These are phyloP conservation scores for Coelastrella sp. DNA, from an alignment of 139 green algal species.

Conservation along the genomic window DNA sequence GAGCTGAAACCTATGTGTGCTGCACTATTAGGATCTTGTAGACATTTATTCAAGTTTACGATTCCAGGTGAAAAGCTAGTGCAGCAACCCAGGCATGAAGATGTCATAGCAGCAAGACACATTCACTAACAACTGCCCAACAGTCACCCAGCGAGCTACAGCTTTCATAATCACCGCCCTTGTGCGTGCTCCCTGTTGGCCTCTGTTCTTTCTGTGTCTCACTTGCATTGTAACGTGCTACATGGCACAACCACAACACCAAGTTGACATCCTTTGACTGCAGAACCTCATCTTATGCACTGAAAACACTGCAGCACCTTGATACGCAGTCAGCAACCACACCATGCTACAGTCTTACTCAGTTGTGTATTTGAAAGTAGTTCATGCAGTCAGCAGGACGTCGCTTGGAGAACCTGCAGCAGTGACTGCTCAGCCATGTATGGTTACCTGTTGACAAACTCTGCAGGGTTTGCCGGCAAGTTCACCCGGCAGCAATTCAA, in stretches of 20 bases:
- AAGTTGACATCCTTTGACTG: no score
- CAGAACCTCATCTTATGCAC: no score
- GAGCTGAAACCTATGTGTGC: neutral
- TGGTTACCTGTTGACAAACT: neutral
- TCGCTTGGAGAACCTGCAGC: neutral
- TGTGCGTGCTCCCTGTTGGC: no score
- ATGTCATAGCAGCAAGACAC: no score
- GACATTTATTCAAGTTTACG: neutral
- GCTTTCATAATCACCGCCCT: no score
- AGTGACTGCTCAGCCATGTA: neutral
- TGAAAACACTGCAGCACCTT: no score
- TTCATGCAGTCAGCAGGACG: neutral
- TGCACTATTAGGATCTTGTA: neutral
- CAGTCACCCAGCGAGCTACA: neutral
- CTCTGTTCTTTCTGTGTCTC: no score
- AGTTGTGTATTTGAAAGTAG: neutral
- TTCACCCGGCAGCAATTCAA: conserved; percentile 2
- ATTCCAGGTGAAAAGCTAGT: neutral
- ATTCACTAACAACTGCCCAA: neutral
- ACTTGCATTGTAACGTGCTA: no score
- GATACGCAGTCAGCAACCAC: no score
- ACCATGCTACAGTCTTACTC: neutral
- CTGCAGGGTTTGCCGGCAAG: conserved; percentile 21
- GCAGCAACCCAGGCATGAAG: neutral
- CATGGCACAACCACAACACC: no score